phyloP scores from a whole-genome alignment of 2,329 filamentous ascomycete genomes.

The Penicillium sp. region DNA sequence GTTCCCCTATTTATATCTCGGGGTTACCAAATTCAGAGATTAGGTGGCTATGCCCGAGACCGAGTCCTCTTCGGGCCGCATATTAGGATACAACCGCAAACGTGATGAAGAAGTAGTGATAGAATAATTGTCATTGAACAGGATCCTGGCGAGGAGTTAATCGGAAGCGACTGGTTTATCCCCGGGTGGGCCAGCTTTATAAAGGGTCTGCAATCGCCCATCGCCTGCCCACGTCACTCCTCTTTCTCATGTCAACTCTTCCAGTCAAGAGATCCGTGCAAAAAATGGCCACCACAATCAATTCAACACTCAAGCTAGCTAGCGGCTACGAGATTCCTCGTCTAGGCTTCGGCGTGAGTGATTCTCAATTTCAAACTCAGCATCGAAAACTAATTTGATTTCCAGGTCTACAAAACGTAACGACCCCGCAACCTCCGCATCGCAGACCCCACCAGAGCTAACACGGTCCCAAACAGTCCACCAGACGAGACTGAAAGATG shows the following conservation, averaged over 20 bases:
- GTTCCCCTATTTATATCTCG: not conserved
- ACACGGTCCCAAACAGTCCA: conserved; percentile 8
- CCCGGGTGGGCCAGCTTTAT: not conserved
- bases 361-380: not conserved
- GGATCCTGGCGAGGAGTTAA: not conserved
- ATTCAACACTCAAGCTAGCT: conserved; percentile 51
- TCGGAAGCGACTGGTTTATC: not conserved
- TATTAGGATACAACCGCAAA: not conserved
- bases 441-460: not conserved
- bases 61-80: not conserved
- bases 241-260: not conserved
- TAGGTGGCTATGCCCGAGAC: not conserved
- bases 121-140: not conserved
- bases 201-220: not conserved
- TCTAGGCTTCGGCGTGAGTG: conserved; percentile 57
- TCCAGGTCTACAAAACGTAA: conserved; percentile 25
- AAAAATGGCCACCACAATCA: conserved; percentile 17
- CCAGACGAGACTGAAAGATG: conserved; percentile 21
- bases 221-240: not conserved
- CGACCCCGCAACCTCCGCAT: not conserved
- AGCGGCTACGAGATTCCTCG: conserved; percentile 61
- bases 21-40: not conserved
- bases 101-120: not conserved
- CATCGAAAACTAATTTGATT: conserved; percentile 1
- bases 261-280: not conserved